These are phyloP conservation scores for Clitocybe nebularis DNA, from an alignment of 1,284 basidiomycete genomes.

Conservation along the genomic window DNA sequence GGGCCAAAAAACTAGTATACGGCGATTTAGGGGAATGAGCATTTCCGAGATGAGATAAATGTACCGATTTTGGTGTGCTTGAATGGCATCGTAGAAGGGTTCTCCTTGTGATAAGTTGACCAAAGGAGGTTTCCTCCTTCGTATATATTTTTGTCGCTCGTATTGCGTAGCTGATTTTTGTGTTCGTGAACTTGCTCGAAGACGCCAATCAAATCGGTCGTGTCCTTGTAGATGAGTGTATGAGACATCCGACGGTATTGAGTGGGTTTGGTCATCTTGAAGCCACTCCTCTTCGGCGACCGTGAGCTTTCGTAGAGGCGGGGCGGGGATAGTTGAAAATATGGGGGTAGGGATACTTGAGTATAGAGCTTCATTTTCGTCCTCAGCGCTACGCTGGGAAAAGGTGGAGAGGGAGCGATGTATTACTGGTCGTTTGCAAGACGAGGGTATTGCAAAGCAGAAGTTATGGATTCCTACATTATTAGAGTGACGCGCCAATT, in stretches of 20 bases:
- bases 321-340: slow-evolving; percentile 1
- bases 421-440: slow-evolving; percentile 13
- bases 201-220: slow-evolving; percentile 25
- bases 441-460: slow-evolving; percentile 11
- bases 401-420: slow-evolving; percentile 8
- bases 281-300: slow-evolving; percentile 26
- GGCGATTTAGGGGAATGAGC: not conserved
- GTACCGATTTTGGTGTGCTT: slow-evolving; percentile 42
- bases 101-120: slow-evolving; percentile 29
- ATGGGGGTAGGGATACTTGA: slow-evolving; percentile 8
- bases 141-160: slow-evolving; percentile 17
- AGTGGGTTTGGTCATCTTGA: slow-evolving; percentile 18
- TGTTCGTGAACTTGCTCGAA: slow-evolving; percentile 19
- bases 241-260: slow-evolving; percentile 1
- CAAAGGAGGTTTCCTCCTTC: slow-evolving; percentile 33
- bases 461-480: slow-evolving; percentile 16
- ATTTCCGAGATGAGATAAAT: slow-evolving; percentile 13
- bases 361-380: slow-evolving; percentile 15
- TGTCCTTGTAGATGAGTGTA: not conserved
- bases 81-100: slow-evolving; percentile 39
- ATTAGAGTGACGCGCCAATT: slow-evolving; percentile 9
- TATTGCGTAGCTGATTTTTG: slow-evolving; percentile 5
- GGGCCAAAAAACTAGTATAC: slow-evolving; percentile 57
- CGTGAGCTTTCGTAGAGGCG: slow-evolving; percentile 6
- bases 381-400: slow-evolving; percentile 5